Evolutionary conservation across 495 filamentous ascomycete genomes (phyloP).

Genomic region (Xylaria longipes): DNA sequence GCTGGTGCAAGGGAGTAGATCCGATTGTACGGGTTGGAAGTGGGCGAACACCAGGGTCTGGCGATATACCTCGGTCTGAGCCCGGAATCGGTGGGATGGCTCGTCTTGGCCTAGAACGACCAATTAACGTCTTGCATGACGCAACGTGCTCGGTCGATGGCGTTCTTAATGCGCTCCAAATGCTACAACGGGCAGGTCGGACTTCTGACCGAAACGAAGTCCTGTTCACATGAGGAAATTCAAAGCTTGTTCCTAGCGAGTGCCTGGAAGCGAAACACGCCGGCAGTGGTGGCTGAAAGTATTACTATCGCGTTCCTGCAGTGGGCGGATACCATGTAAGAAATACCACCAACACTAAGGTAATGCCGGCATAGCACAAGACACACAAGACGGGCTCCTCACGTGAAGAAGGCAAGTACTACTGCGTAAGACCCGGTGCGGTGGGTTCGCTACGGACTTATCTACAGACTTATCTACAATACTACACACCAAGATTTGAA

Average conservation of each 20-base stretch:
- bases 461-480: too few species aligned
- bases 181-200: slow-evolving; percentile 2
- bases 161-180: background rate
- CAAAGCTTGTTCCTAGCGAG: background rate
- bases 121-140: slow-evolving; percentile 8
- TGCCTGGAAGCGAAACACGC: background rate
- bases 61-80: too few species aligned
- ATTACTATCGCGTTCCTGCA: slow-evolving; percentile 15
- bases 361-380: slow-evolving; percentile 2
- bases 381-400: too few species aligned
- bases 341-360: background rate
- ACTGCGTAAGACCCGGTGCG: background rate
- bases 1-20: slow-evolving; percentile 3
- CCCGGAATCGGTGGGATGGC: background rate
- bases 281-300: background rate
- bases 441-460: background rate
- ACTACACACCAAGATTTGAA: background rate
- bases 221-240: background rate
- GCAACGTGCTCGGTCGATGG: slow-evolving; percentile 8
- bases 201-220: background rate
- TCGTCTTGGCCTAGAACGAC: background rate
- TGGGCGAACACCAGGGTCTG: background rate
- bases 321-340: background rate
- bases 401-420: background rate
- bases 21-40: slow-evolving; percentile 9